A percentile compares a stretch with the other conserved stretches of the same genome.
Evolutionary conservation across 2,329 filamentous ascomycete species (phyloP).

Genomic region (Claviceps sp.): DNA sequence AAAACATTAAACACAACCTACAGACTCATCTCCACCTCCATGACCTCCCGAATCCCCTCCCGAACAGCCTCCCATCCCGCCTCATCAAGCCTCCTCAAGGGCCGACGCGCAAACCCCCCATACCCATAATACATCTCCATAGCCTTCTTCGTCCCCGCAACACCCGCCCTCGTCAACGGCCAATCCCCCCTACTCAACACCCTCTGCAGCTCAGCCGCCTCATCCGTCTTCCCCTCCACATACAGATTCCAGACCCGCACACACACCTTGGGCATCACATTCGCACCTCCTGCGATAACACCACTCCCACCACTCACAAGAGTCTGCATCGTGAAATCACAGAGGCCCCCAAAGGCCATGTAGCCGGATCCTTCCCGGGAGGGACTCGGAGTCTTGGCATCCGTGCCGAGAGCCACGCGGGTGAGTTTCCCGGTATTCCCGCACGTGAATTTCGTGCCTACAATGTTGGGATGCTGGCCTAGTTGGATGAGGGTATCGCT

Average conservation of each 20-base stretch:
- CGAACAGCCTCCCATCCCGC: conserved; percentile 38
- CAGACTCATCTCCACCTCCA: conserved; percentile 44
- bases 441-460: conserved; percentile 85
- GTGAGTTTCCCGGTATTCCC: conserved; percentile 84
- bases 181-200: conserved; percentile 69
- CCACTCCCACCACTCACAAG: conserved; percentile 66
- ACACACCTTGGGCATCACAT: conserved; percentile 73
- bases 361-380: conserved; percentile 48
- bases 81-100: conserved; percentile 52
- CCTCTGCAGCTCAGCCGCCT: conserved; percentile 64
- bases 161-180: conserved; percentile 69
- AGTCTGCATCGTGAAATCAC: conserved; percentile 77
- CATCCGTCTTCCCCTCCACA: conserved; percentile 55
- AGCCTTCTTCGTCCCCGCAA: conserved; percentile 75
- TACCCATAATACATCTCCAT: conserved; percentile 74
- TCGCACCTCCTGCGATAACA: conserved; percentile 76
- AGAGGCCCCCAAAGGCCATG: conserved; percentile 79
- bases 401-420: conserved; percentile 58
- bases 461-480: conserved; percentile 67
- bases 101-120: conserved; percentile 60
- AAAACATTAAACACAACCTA: background rate
- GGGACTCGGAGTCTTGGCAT: conserved; percentile 61
- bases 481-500: conserved; percentile 74
- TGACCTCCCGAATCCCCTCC: conserved; percentile 46
- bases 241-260: conserved; percentile 69